Base-by-base conservation (phyloP, 2,329 filamentous ascomycete genomes). In the Pezizomycotina sp. region DNA sequence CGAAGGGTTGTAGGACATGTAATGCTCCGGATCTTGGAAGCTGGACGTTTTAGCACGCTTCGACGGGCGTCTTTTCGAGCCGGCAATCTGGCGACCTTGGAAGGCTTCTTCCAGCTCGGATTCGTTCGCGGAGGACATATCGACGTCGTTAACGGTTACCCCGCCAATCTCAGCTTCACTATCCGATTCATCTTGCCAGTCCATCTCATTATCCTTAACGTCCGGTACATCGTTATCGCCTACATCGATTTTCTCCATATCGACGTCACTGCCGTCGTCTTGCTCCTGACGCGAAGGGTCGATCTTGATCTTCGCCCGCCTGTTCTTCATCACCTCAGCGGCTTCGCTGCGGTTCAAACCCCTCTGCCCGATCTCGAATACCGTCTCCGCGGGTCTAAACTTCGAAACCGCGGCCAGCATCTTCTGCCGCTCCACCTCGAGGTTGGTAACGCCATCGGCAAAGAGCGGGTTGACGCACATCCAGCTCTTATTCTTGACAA, bases 1-100 rank as follows among this genome's bases (percentile, higher is more conserved):
- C 44, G 78, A 75, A 0, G 89, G 89, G 1, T 73, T 80, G 64
- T 98, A 98, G 6, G 81, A 79, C 83, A 98, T 95, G 71, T 91
- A 98, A 50, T 89, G 72, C 27, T 93, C 84, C 0, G 74, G 69
- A 55, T 93, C 84, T 53, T 80, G 73, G 67, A 74, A 92, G 52
- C 53, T 69, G 51, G 62, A 69, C 57, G 63, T 69, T 53, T 57
- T 71, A 56, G 21, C 60, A 61, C 28, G 60, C 57, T 38, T 60
- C 56, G 51, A 59, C 55, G 47, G 60, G 50, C 19, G 44, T 47
- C 36, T 50, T 45, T 42, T 48, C 28, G 27, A 31, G 27, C 45
- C 61, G 60, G 51, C 60, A 54, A 48, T 64, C 59, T 29, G 60
- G 56, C 27, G 68, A 60, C 52, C 74, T 72, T 9, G 74, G 48